Evolutionary conservation across 2,329 filamentous ascomycete genomes (phyloP).

Genomic region (Whalleya microplaca): DNA sequence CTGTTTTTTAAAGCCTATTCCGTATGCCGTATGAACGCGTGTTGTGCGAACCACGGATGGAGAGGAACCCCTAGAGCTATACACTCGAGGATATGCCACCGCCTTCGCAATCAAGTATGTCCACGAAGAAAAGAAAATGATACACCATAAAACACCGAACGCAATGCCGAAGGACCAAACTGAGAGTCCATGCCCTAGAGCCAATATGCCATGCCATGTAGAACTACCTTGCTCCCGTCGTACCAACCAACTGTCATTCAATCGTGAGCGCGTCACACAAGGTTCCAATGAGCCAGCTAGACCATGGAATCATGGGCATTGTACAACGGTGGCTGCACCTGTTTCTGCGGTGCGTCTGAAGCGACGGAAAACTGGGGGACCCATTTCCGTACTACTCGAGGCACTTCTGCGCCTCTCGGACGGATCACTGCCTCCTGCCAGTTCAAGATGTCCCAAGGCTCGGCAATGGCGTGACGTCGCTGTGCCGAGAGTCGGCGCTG

Average conservation of each 20-base stretch:
- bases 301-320: constrained; percentile 35
- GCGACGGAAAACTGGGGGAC: constrained; percentile 39
- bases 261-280: constrained; percentile 26
- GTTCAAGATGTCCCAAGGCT: constrained; percentile 51
- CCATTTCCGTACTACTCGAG: constrained; percentile 50
- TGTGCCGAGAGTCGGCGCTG: constrained; percentile 41
- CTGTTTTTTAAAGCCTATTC: background rate
- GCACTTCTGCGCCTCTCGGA: constrained; percentile 45
- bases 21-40: background rate
- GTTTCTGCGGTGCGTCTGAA: constrained; percentile 23
- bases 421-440: constrained; percentile 51
- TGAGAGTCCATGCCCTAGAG: constrained; percentile 29
- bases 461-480: constrained; percentile 44
- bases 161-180: constrained; percentile 37
- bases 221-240: constrained; percentile 18
- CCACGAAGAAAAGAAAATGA: constrained; percentile 26
- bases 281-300: constrained; percentile 26
- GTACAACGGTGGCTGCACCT: constrained; percentile 19
- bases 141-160: constrained; percentile 38
- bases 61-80: background rate
- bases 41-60: background rate
- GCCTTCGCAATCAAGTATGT: constrained; percentile 27
- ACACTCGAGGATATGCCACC: background rate
- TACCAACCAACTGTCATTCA: constrained; percentile 27
- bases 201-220: constrained; percentile 32